Evolutionary conservation across 2,329 filamentous ascomycete genomes (phyloP), one percentile per base, ranked within the genome.

Genomic region (Graphilbum sp.): DNA sequence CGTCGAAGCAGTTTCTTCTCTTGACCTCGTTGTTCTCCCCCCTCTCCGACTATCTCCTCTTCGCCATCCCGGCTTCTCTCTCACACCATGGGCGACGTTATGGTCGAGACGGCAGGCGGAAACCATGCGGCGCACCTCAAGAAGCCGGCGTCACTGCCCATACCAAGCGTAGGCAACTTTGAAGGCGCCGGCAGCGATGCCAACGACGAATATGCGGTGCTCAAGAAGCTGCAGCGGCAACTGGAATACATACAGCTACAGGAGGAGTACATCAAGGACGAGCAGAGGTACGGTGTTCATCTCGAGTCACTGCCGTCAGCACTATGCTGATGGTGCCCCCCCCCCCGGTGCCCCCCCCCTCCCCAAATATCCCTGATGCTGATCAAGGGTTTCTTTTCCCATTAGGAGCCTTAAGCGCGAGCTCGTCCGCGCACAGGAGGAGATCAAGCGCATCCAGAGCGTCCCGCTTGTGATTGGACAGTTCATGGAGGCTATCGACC

Each of bases 231-330:
- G 46, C 88, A 98, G 62, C 72, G 88, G 57, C 87, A 96, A 66
- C 66, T 96, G 50, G 90, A 98, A 77, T 96, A 93, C 60, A 94
- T 96, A 57, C 85, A 95, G 62, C 72, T 98, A 51, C 90, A 98
- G 64, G 90, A 98, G 63, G 90, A 98, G 59, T 98, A 98, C 62
- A 98, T 98, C 75, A 98, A 98, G 67, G 90, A 98, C 75, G 90
- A 98, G 69, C 90, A 98, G 66, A 79, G 84, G 80, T 82, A 61
- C 7, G 35, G 5, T 33, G 17, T 5, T 33, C n/a, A n/a, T n/a
- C n/a, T n/a, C n/a, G n/a, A n/a, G n/a, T n/a, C n/a, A n/a, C n/a
- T n/a, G n/a, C n/a, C n/a, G n/a, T n/a, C n/a, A n/a, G n/a, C n/a
- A n/a, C n/a, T n/a, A n/a, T n/a, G n/a, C n/a, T n/a, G n/a, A n/a